A percentile compares a stretch with the other conserved stretches of the same genome.
phyloP scores from a whole-genome alignment of 495 filamentous ascomycete genomes.

The Penicillium malachiteum region DNA sequence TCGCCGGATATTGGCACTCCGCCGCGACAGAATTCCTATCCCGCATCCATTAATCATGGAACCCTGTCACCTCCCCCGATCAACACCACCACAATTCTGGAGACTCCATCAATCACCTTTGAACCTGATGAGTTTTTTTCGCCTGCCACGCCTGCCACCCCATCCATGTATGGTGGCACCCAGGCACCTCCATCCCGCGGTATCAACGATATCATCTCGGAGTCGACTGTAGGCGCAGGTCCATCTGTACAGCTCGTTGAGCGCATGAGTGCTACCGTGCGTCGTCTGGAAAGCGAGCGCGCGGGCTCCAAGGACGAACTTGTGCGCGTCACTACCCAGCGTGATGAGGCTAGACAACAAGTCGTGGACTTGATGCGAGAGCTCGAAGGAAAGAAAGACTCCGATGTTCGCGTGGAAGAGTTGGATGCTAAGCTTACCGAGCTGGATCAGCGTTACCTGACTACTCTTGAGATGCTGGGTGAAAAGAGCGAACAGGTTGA shows the following conservation, averaged over 20 bases:
- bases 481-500: slow-evolving; percentile 96
- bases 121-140: slow-evolving; percentile 71
- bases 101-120: slow-evolving; percentile 57
- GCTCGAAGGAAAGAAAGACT: slow-evolving; percentile 64
- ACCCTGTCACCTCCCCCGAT: slow-evolving; percentile 35
- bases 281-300: slow-evolving; percentile 87
- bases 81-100: slow-evolving; percentile 35
- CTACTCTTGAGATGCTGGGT: slow-evolving; percentile 89
- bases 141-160: slow-evolving; percentile 58
- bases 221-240: slow-evolving; percentile 83
- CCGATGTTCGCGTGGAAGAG: slow-evolving; percentile 57
- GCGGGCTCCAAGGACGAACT: slow-evolving; percentile 83
- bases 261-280: slow-evolving; percentile 90
- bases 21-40: slow-evolving; percentile 44
- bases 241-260: slow-evolving; percentile 95
- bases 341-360: slow-evolving; percentile 88
- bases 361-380: slow-evolving; percentile 87
- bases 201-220: slow-evolving; percentile 84
- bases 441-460: slow-evolving; percentile 72
- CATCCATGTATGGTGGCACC: slow-evolving; percentile 50
- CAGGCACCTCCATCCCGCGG: slow-evolving; percentile 50
- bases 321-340: slow-evolving; percentile 70
- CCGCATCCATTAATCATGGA: slow-evolving; percentile 34
- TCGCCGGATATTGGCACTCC: slow-evolving; percentile 43
- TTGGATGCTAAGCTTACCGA: slow-evolving; percentile 64